Evolutionary conservation across 2,329 filamentous ascomycete species (phyloP), one percentile per base, ranked within the genome.

Genomic region (Chaetomium globosum): DNA sequence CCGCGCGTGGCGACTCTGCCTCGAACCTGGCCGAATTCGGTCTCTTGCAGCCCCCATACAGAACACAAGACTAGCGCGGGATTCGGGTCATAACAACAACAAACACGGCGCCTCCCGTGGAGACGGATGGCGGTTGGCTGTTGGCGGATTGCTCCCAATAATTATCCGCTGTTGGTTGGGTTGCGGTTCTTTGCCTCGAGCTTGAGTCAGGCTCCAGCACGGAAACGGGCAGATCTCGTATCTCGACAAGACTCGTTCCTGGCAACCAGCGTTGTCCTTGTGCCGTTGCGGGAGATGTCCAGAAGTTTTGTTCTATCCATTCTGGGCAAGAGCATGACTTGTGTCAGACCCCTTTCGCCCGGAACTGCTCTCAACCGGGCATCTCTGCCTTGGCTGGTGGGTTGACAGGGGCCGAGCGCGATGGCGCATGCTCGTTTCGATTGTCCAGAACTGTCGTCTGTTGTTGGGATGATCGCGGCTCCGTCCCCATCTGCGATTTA

Each of bases 341-440:
- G 66, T 67, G 65, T 68, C 62, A 69, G 65, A 51, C 43, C 46
- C 61, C 59, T 51, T n/a, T 52, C 36, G 21, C 46, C 67, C 68
- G 67, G 69, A 72, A 63, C 65, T 65, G 55, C 58, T 52, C 59
- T 66, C 61, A 70, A 66, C 69, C 70, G 64, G 67, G 67, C 70
- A 56, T 33, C 36, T 65, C 65, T 59, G 66, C 68, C 65, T 67
- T 69, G 69, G 67, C 64, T 58, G 61, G 21, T 33, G 61, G 61
- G 63, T 64, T 56, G 66, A 59, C 65, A 62, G 39, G 68, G 69
- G 64, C 48, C 60, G 67, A 68, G 62, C 56, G 60, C 59, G 48
- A 62, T 52, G 55, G 71, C 21, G 56, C 72, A 73, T 71, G 73
- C 71, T 69, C 71, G 54, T 72, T 69, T 65, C 66, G 48, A 33